These are phyloP conservation scores for Blastobotrys robertii DNA, from an alignment of 805 yeast species.

Conservation along the genomic window DNA sequence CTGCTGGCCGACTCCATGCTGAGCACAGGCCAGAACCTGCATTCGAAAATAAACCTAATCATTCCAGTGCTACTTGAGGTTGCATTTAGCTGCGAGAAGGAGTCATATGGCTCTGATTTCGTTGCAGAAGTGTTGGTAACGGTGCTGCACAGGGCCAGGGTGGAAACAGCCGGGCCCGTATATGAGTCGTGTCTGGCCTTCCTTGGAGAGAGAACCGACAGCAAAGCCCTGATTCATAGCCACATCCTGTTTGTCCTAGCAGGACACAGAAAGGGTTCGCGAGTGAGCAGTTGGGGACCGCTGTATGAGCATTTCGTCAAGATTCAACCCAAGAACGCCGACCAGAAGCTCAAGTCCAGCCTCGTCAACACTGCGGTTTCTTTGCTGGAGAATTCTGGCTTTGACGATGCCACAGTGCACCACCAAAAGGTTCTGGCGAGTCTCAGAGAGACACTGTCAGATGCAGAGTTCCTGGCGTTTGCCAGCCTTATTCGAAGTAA, in stretches of 20 bases:
- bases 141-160: slow-evolving; percentile 25
- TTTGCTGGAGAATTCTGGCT: slow-evolving; percentile 14
- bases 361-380: background rate
- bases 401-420: slow-evolving; percentile 12
- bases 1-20: slow-evolving; percentile 67
- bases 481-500: slow-evolving; percentile 6
- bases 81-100: slow-evolving; percentile 1
- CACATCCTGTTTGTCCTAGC: slow-evolving; percentile 20
- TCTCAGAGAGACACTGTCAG: slow-evolving; percentile 2
- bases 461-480: slow-evolving; percentile 16
- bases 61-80: slow-evolving; percentile 22
- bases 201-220: slow-evolving; percentile 1
- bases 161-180: slow-evolving; percentile 22
- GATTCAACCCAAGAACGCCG: background rate
- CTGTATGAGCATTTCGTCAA: slow-evolving; percentile 5
- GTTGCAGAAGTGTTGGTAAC: slow-evolving; percentile 19
- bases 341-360: too few relatives aligned
- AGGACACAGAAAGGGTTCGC: slow-evolving; percentile 30
- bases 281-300: slow-evolving; percentile 27
- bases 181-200: slow-evolving; percentile 8
- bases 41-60: slow-evolving; percentile 55
- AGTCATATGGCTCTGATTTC: slow-evolving; percentile 7
- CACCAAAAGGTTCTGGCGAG: slow-evolving; percentile 4
- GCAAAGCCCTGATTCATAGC: background rate
- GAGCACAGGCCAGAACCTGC: slow-evolving; percentile 61